These are phyloP conservation scores for Ustilago sp. DNA, from an alignment of 1,284 basidiomycete genomes.

Conservation along the genomic window DNA sequence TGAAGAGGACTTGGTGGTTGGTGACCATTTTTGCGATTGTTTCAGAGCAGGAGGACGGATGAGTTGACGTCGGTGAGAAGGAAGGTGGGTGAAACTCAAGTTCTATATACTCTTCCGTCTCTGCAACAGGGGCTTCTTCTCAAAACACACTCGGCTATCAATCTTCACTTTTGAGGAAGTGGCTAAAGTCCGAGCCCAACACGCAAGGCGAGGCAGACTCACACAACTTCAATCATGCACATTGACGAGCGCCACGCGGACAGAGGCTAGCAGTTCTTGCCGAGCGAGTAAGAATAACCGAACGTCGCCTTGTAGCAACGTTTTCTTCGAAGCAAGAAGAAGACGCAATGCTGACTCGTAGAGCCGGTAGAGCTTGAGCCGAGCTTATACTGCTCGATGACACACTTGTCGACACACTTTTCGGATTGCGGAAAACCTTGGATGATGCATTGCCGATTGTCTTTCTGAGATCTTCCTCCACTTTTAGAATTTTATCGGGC, in stretches of 20 bases:
- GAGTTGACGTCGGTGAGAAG: background rate
- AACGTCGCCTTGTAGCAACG: background rate
- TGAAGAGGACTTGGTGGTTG: slow-evolving; percentile 53
- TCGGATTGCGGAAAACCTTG: background rate
- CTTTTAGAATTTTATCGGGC: background rate
- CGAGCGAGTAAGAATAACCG: background rate
- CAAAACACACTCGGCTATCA: background rate
- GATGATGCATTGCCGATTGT: slow-evolving; percentile 35
- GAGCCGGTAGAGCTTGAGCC: slow-evolving; percentile 19
- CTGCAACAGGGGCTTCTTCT: background rate
- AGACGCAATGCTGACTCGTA: background rate
- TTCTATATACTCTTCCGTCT: background rate
- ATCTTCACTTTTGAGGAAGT: background rate
- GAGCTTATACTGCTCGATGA: slow-evolving; percentile 21
- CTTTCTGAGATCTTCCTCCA: background rate
- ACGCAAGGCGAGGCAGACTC: background rate
- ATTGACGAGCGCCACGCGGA: background rate
- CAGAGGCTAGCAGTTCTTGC: background rate
- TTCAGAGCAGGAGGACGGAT: too few relatives aligned
- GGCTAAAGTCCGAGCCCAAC: slow-evolving; percentile 11
- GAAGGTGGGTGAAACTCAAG: too few relatives aligned
- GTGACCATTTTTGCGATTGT: slow-evolving; percentile 40
- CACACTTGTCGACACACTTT: slow-evolving; percentile 27
- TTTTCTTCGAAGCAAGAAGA: slow-evolving; percentile 1
- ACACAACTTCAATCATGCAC: background rate